phyloP scores from a whole-genome alignment of 2,329 filamentous ascomycete genomes.

The Fusarium liriodendri region DNA sequence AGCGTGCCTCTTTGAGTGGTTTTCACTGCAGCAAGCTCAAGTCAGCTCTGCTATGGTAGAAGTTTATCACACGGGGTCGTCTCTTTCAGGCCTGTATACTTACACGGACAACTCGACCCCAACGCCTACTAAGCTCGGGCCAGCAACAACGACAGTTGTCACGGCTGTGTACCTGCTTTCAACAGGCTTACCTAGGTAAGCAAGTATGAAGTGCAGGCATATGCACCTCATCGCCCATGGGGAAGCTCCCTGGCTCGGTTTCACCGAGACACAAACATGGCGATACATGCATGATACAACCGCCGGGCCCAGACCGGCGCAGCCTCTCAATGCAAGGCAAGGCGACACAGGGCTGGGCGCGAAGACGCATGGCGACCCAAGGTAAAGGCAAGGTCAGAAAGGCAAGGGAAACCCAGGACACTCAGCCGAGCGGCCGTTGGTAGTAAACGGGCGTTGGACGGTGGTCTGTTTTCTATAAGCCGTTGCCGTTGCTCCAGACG shows the following conservation, averaged over 20 bases:
- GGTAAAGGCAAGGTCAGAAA: slow-evolving; percentile 2
- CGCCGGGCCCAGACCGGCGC: neutral
- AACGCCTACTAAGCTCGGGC: neutral
- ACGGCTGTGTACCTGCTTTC: neutral
- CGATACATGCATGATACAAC: neutral
- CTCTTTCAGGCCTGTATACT: neutral
- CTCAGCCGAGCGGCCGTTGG: neutral
- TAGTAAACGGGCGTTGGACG: slow-evolving; percentile 7
- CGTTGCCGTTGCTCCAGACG: neutral
- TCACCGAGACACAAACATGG: slow-evolving; percentile 3
- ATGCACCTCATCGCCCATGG: slow-evolving; percentile 10
- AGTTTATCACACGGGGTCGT: neutral
- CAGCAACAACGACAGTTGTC: neutral
- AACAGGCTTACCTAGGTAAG: neutral
- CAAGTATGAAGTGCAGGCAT: neutral
- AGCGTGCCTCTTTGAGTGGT: neutral
- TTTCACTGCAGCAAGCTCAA: neutral
- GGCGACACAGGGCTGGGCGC: neutral
- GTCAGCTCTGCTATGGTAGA: neutral
- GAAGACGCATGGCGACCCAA: neutral
- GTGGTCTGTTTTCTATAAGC: slow-evolving; percentile 7
- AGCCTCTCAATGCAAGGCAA: neutral
- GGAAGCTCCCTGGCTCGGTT: slow-evolving; percentile 6
- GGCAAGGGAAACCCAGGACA: slow-evolving; percentile 1
- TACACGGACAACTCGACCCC: slow-evolving; percentile 3